Conservation (phyloP, 306 rosid species). For the Sicyos baderoa region DNA sequence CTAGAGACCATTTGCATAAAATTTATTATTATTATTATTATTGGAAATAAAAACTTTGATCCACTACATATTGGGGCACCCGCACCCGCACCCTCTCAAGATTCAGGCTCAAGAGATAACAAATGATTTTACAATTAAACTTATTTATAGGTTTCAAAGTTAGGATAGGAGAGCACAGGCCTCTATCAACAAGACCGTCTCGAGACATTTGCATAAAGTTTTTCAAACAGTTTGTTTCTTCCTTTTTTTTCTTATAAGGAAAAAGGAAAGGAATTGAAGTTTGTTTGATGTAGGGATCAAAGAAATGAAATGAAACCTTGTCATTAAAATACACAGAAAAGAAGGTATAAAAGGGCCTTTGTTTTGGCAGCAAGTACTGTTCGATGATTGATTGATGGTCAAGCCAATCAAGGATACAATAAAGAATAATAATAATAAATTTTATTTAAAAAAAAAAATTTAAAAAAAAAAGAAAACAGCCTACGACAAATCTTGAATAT, state of each 20-base stretch:
- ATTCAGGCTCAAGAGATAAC: no score
- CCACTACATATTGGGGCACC: no score
- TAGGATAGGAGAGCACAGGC: no score
- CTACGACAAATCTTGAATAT: not conserved
- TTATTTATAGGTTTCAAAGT: no score
- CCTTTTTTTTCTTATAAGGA: not conserved
- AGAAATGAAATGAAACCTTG: conserved; percentile 9
- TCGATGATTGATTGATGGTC: not conserved
- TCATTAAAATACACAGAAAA: conserved; percentile 6
- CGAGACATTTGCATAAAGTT: no score
- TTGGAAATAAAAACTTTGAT: no score
- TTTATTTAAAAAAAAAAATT: not conserved
- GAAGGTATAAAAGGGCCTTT: conserved; percentile 9
- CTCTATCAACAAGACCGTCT: no score
- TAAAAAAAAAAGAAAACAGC: not conserved
- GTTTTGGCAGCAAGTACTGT: conserved; percentile 8
- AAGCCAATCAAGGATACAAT: not conserved
- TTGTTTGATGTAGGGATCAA: conserved; percentile 1
- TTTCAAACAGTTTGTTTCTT: not conserved
- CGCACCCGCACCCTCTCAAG: no score
- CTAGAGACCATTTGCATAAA: conserved; percentile 3
- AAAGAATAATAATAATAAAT: no score
- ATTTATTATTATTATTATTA: no score
- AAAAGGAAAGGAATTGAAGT: not conserved
- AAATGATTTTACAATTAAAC: no score